Base-by-base conservation (phyloP, 495 filamentous ascomycete species). In the Aspergillus hancockii region DNA sequence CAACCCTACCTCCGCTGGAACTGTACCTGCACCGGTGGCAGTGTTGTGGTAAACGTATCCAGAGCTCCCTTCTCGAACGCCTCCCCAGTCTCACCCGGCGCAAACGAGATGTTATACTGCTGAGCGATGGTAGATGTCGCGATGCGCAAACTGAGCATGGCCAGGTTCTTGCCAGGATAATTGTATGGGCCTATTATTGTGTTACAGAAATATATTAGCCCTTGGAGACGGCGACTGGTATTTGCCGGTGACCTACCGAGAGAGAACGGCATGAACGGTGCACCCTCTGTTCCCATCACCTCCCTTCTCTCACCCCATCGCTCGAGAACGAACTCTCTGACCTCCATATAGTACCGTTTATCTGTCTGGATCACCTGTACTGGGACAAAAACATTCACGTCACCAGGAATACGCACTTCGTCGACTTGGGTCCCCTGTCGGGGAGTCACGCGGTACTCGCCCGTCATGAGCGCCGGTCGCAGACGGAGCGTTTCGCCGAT, bases 401-500 rank as follows among this genome's bases (percentile, higher is more conserved):
- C 63, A 0, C 78, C 76, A 0, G 81, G 80, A 12, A 84, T 77
- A 52, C 66, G 73, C 0, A 65, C 58, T 1, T 77, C 79, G 18
- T 75, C 79, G 12, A 84, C 67, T 9, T 56, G 61, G 19, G 83
- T 52, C 4, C 82, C 81, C 56, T 79, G 66, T 6, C 70, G 66
- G 1, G 79, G 77, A 0, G 76, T 79, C 14, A 68, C 60, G 2
- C 82, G 74, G 16, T 62, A 58, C 8, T 69, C 66, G n/a, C 73
- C 76, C 8, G 69, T 74, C 4, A 73, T 67, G 0, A 74, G 67
- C 0, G 79, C 72, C 7, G 75, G 76, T 55, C 80, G 72, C 22
- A 85, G 63, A 4, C 81, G 65, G 31, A 85, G 61, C 0, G 80
- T 70, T 64, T 86, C 82, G 53, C 79, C 75, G 63, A 84, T 83